A percentile compares a stretch with the other conserved stretches of the same genome.
Evolutionary conservation across 75 land plant species (phyloP).

Genomic region (Pinus tabuliformis): DNA sequence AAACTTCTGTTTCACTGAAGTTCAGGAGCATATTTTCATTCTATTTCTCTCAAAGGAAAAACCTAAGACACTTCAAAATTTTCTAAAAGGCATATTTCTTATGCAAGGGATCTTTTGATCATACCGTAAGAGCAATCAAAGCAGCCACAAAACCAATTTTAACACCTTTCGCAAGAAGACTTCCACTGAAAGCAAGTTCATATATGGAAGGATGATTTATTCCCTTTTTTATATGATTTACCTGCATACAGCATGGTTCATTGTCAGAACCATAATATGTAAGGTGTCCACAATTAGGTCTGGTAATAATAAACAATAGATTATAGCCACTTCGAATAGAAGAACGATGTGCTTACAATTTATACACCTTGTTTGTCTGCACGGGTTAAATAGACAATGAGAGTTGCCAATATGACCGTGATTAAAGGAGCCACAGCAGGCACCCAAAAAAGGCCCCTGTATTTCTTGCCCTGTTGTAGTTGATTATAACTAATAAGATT

Average conservation of each 20-base stretch:
- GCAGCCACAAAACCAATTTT: constrained; percentile 6
- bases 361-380: constrained; percentile 60
- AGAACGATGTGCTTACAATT: constrained; percentile 25
- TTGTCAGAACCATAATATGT: not conserved
- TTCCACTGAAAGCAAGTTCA: not conserved
- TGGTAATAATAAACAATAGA: too few relatives aligned
- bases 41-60: too few relatives aligned
- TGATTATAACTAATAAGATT: too few relatives aligned
- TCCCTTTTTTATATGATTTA: constrained; percentile 35
- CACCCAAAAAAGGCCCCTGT: constrained; percentile 38
- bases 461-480: constrained; percentile 34
- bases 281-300: not conserved
- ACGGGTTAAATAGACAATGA: constrained; percentile 48
- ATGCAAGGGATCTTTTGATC: too few relatives aligned
- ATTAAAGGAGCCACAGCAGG: constrained; percentile 53
- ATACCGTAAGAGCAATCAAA: constrained; percentile 32
- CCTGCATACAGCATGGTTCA: not conserved
- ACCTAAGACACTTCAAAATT: too few relatives aligned
- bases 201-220: constrained; percentile 23
- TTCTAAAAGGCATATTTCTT: too few relatives aligned
- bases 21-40: too few relatives aligned
- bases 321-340: too few relatives aligned
- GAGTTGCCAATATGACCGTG: constrained; percentile 43
- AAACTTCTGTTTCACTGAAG: too few relatives aligned
- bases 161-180: not conserved